Evolutionary conservation across 306 rosid genomes (phyloP).

Genomic region (Sesbania bispinosa): DNA sequence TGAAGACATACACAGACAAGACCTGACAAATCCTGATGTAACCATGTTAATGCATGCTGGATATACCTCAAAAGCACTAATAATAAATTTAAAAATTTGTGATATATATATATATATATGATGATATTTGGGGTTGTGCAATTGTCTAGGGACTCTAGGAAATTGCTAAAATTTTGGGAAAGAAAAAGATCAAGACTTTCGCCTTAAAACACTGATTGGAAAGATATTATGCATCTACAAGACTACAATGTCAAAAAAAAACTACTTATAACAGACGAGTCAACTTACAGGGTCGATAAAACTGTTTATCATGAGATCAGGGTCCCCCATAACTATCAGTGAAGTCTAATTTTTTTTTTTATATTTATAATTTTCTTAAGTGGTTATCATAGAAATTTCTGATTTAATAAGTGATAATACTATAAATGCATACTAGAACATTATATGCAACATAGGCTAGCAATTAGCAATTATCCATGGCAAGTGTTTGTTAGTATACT

Average conservation of each 20-base stretch:
- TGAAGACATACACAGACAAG: not conserved
- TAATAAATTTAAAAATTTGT: not conserved
- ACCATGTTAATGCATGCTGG: not conserved
- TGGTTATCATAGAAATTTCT: not conserved
- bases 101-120: not conserved
- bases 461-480: constrained; percentile 7
- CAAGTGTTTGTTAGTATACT: not conserved
- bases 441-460: not conserved
- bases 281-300: not conserved
- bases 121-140: not conserved
- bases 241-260: constrained; percentile 3
- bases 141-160: not conserved
- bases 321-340: not conserved
- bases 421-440: not conserved
- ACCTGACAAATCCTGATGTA: constrained; percentile 1
- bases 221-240: not conserved
- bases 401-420: not conserved
- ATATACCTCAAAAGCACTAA: not conserved
- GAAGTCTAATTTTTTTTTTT: not conserved
- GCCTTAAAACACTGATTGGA: not conserved
- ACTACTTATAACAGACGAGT: not conserved
- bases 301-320: not conserved
- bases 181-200: not conserved
- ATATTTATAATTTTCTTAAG: not conserved
- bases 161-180: not conserved